Base-by-base conservation (phyloP, 805 yeast species). In the Zygosaccharomyces kombuchaensis region DNA sequence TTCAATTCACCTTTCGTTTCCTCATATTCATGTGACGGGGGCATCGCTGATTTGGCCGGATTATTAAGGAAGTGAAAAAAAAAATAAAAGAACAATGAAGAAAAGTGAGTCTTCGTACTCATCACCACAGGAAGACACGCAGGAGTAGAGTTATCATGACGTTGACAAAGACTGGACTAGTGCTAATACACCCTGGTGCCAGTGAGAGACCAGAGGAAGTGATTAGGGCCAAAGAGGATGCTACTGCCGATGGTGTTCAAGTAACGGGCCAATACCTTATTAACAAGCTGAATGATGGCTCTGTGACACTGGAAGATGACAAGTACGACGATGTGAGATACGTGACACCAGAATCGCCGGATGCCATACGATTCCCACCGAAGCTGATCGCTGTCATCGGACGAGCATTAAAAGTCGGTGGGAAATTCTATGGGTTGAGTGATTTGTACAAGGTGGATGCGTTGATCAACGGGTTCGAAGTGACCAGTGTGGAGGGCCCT, bases 131-230 rank as follows among this genome's bases (percentile, higher is more conserved):
- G 34, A 37, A 13, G 23, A 16, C 14, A 22, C 2, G 14, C 9
- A 30, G 14, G 31, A 38, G 16, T 12, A 17, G 34, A 17, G n/a
- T 16, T 13, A 13, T 10, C 22, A 48, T 48, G 52, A 42, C 52
- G 13, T 42, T 27, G 19, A 43, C 36, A 22, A 51, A 53, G 41
- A 45, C 45, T 8, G 60, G 59, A 32, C 64, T 81, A 44, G 63
- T 82, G 22, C 67, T 82, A 40, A 71, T 82, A 44, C 88, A 82
- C 57, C 88, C 88, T 14, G 82, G 85, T 6, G 73, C 78, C 39
- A 85, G 82, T 9, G 76, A 82, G 0, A 73, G 75, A 32, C 82
- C 81, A 36, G 68, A 61, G 3, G 44, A 66, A 14, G 78, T 81
- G 14, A 62, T 68, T 34, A 78, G 79, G 60, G 47, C 50, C 10